These are phyloP conservation scores for Trichoderma sp. DNA, from an alignment of 2,329 filamentous ascomycete genomes.

Conservation along the genomic window DNA sequence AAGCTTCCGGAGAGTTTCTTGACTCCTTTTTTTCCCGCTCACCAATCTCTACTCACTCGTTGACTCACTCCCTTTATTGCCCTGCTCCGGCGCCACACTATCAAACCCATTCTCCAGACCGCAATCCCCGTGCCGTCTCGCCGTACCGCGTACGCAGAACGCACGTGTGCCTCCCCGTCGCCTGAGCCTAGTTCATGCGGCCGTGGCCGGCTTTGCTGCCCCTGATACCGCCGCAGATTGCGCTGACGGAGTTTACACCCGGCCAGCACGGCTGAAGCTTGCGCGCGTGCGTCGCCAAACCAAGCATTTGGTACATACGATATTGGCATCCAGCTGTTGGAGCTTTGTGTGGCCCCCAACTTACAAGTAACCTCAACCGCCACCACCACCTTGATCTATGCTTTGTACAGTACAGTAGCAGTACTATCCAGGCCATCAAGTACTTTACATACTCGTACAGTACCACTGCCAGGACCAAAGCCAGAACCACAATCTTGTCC, in stretches of 20 bases:
- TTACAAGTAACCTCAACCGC: background rate
- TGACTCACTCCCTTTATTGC: background rate
- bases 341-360: background rate
- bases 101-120: background rate
- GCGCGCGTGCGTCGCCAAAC: background rate
- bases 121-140: conserved; percentile 12
- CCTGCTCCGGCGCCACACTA: background rate
- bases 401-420: background rate
- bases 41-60: background rate
- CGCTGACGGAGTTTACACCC: conserved; percentile 6
- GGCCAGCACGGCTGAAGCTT: conserved; percentile 5
- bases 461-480: background rate
- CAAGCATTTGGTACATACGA: background rate
- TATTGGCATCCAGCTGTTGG: background rate
- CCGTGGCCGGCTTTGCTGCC: conserved; percentile 12
- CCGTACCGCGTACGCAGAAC: background rate
- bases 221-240: conserved; percentile 2
- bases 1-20: background rate
- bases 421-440: background rate
- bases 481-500: background rate
- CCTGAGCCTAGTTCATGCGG: conserved; percentile 15
- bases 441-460: background rate
- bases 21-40: background rate
- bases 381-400: background rate
- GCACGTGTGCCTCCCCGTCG: conserved; percentile 4